Percentiles rank a stretch among this genome's conserved stretches.
Evolutionary conservation across 768 basidiomycete species (phyloP).

Genomic region (Russula sp.): DNA sequence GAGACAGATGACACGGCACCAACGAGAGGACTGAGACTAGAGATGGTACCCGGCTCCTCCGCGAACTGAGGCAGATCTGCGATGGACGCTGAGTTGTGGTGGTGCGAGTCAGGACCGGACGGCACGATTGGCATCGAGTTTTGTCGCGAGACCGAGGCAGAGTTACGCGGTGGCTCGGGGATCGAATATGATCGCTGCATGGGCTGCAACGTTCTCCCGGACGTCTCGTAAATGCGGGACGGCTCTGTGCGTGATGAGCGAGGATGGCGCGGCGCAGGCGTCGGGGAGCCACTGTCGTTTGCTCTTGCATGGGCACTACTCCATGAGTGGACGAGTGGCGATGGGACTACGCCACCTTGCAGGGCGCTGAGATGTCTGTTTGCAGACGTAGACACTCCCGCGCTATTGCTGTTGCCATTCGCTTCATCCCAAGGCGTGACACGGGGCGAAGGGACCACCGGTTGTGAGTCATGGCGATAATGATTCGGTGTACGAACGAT

Average conservation of each 20-base stretch:
- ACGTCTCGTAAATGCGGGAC: slow-evolving; percentile 1
- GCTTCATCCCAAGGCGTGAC: slow-evolving; percentile 7
- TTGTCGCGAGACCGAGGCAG: slow-evolving; percentile 10
- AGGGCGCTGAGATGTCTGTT: not conserved
- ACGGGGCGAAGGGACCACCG: slow-evolving; percentile 20
- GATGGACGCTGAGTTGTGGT: slow-evolving; percentile 1
- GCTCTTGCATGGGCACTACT: slow-evolving; percentile 3
- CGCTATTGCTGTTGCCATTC: not conserved
- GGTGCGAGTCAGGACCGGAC: not conserved
- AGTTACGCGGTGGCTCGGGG: slow-evolving; percentile 1
- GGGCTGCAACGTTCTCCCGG: not conserved
- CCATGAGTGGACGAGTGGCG: slow-evolving; percentile 14
- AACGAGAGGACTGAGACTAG: slow-evolving; percentile 27
- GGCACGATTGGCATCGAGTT: slow-evolving; percentile 16
- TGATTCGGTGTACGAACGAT: slow-evolving; percentile 65
- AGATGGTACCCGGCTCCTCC: slow-evolving; percentile 26
- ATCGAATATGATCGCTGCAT: slow-evolving; percentile 18
- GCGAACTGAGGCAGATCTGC: slow-evolving; percentile 24
- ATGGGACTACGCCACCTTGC: not conserved
- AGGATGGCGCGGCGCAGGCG: slow-evolving; percentile 13
- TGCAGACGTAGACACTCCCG: slow-evolving; percentile 4
- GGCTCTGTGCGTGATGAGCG: slow-evolving; percentile 2
- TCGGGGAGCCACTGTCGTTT: slow-evolving; percentile 6
- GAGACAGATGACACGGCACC: slow-evolving; percentile 15
- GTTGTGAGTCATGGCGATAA: slow-evolving; percentile 32